Percentiles rank a stretch among this genome's conserved stretches.
These are phyloP conservation scores for Aspergillus egyptiacus DNA, from an alignment of 495 filamentous ascomycete species.

Conservation along the genomic window DNA sequence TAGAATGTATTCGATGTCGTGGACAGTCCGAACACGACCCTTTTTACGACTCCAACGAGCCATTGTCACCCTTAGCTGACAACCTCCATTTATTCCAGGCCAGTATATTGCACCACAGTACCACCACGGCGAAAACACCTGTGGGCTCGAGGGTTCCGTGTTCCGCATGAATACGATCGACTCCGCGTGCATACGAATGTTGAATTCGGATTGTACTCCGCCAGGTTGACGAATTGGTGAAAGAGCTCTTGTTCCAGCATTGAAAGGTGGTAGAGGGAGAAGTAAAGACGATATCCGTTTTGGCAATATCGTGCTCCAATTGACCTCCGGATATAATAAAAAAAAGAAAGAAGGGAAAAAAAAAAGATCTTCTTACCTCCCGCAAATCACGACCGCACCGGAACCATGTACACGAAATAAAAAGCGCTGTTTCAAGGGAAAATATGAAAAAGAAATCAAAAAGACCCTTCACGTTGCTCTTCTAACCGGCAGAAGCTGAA, in stretches of 20 bases:
- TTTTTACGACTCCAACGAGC: background rate
- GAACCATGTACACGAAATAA: slow-evolving; percentile 27
- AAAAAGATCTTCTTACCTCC: slow-evolving; percentile 23
- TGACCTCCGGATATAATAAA: slow-evolving; percentile 5
- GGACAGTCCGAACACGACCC: background rate
- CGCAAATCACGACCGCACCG: slow-evolving; percentile 28
- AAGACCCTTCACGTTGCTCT: slow-evolving; percentile 37
- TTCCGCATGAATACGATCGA: background rate
- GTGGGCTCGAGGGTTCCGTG: slow-evolving; percentile 5
- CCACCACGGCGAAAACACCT: background rate
- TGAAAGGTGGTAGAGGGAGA: background rate
- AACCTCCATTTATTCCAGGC: background rate
- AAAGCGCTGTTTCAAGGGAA: slow-evolving; percentile 10
- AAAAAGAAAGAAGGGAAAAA: slow-evolving; percentile 12
- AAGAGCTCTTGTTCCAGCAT: background rate
- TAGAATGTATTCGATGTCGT: slow-evolving; percentile 1
- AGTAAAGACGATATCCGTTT: background rate
- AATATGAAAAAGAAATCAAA: slow-evolving; percentile 23
- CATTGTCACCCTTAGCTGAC: slow-evolving; percentile 3
- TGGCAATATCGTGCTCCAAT: background rate
- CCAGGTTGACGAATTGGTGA: background rate
- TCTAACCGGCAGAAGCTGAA: slow-evolving; percentile 45
- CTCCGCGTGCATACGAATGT: background rate
- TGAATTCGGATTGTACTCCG: slow-evolving; percentile 5
- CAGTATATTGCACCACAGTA: slow-evolving; percentile 1